Percentiles rank a stretch among this genome's conserved stretches.
Evolutionary conservation across 306 rosid species (phyloP).

Genomic region (Elaeagnus macrophylla): DNA sequence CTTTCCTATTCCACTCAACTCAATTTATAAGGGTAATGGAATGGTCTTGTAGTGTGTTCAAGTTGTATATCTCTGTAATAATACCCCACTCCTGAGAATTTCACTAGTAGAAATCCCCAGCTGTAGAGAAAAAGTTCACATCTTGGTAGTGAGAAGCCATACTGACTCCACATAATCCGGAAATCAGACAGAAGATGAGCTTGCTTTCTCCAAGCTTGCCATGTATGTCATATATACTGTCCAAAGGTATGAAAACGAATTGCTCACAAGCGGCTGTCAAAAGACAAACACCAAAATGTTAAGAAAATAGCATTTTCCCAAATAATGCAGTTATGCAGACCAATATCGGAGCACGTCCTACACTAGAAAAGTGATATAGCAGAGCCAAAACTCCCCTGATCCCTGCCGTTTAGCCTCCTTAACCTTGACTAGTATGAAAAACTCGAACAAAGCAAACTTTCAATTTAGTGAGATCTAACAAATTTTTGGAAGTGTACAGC

Average conservation of each 20-base stretch:
- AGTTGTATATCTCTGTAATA: too few species aligned
- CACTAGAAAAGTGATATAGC: too few species aligned
- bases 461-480: background rate
- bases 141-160: too few species aligned
- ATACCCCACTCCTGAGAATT: too few species aligned
- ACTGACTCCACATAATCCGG: too few species aligned
- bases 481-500: slow-evolving; percentile 1
- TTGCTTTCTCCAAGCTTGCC: slow-evolving; percentile 75
- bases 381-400: too few species aligned
- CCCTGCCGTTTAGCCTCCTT: too few species aligned
- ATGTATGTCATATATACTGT: slow-evolving; percentile 85
- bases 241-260: slow-evolving; percentile 88
- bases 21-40: too few species aligned
- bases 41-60: too few species aligned
- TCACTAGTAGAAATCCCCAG: too few species aligned
- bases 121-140: too few species aligned
- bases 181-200: slow-evolving; percentile 25
- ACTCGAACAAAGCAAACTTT: background rate
- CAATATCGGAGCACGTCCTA: background rate
- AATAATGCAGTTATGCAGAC: background rate
- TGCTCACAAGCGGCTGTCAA: slow-evolving; percentile 84
- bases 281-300: slow-evolving; percentile 16
- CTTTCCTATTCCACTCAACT: too few species aligned
- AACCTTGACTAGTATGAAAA: background rate
- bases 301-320: background rate